Evolutionary conservation across 352 stramenopile genomes (phyloP).

Genomic region (Globisporangium cylindrosporum): DNA sequence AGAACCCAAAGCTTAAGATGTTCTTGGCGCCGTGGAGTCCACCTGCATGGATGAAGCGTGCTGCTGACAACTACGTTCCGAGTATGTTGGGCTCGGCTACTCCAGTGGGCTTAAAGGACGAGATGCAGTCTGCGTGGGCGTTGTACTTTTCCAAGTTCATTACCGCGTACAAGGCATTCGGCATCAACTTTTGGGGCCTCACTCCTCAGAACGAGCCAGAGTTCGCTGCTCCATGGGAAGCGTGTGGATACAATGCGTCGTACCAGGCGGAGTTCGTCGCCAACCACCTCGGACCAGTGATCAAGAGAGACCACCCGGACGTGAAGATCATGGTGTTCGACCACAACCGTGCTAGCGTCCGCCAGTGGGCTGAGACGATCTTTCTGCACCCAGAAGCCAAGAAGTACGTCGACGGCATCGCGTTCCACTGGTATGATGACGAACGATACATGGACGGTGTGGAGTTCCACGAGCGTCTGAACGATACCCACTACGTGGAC

Average conservation of each 20-base stretch:
- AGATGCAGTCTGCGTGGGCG: conserved; percentile 73
- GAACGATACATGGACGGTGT: conserved; percentile 71
- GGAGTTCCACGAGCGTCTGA: conserved; percentile 66
- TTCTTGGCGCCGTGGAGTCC: conserved; percentile 88
- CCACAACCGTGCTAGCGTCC: conserved; percentile 83
- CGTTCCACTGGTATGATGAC: conserved; percentile 88
- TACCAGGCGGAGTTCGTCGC: conserved; percentile 80
- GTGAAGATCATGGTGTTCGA: conserved; percentile 92
- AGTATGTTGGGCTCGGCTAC: conserved; percentile 60
- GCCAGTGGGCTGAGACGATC: conserved; percentile 69
- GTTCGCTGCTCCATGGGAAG: conserved; percentile 69
- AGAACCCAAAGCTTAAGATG: conserved; percentile 73
- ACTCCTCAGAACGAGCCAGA: conserved; percentile 91
- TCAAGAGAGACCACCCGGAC: conserved; percentile 82
- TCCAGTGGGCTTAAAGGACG: conserved; percentile 46
- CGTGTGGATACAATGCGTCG: conserved; percentile 49
- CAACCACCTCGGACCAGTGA: conserved; percentile 78
- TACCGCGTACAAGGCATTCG: conserved; percentile 82
- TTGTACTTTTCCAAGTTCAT: conserved; percentile 93
- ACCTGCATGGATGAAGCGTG: conserved; percentile 84
- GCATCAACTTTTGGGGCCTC: conserved; percentile 85
- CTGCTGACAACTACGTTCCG: conserved; percentile 40
- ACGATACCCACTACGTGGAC: conserved; percentile 71
- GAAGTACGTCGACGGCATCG: conserved; percentile 88
- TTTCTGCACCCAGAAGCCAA: conserved; percentile 55